phyloP scores from a whole-genome alignment of 176 grass and related monocot genomes.

The Oryza meridionalis region DNA sequence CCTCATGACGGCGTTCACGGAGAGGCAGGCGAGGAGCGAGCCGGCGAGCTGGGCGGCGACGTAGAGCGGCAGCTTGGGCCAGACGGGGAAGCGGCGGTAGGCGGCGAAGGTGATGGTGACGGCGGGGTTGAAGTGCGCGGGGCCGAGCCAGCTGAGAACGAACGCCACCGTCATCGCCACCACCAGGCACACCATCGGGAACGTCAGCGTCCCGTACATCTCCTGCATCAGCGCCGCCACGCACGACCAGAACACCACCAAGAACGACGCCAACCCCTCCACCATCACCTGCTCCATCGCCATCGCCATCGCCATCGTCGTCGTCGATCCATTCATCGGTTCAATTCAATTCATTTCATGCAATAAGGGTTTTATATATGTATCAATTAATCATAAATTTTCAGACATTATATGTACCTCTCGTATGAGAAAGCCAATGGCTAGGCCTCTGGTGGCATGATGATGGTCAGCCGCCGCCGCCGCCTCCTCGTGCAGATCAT shows the following conservation, averaged over 20 bases:
- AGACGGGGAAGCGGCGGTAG: constrained; percentile 36
- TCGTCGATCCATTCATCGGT: no score
- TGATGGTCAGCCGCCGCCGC: not conserved
- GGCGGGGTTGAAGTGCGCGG: constrained; percentile 63
- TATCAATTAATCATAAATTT: no score
- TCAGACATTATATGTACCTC: constrained; percentile 7
- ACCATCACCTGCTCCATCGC: constrained; percentile 13
- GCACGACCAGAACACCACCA: constrained; percentile 56
- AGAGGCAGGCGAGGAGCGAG: constrained; percentile 48
- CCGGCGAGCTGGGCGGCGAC: constrained; percentile 39
- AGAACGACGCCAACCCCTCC: constrained; percentile 40
- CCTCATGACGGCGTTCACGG: constrained; percentile 39
- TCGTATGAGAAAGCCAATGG: constrained; percentile 21
- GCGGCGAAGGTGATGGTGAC: constrained; percentile 61
- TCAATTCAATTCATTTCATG: no score
- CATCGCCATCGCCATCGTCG: not conserved
- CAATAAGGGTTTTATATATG: no score
- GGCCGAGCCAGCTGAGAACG: constrained; percentile 53
- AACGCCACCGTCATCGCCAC: constrained; percentile 53
- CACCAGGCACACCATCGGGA: constrained; percentile 48
- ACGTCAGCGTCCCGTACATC: constrained; percentile 47
- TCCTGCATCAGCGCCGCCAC: constrained; percentile 57
- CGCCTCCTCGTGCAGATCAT: not conserved
- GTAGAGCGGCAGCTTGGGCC: constrained; percentile 56
- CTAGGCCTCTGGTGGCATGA: constrained; percentile 22